Base-by-base conservation (phyloP, 1,284 basidiomycete species). In the Heterobasidion occidentale region DNA sequence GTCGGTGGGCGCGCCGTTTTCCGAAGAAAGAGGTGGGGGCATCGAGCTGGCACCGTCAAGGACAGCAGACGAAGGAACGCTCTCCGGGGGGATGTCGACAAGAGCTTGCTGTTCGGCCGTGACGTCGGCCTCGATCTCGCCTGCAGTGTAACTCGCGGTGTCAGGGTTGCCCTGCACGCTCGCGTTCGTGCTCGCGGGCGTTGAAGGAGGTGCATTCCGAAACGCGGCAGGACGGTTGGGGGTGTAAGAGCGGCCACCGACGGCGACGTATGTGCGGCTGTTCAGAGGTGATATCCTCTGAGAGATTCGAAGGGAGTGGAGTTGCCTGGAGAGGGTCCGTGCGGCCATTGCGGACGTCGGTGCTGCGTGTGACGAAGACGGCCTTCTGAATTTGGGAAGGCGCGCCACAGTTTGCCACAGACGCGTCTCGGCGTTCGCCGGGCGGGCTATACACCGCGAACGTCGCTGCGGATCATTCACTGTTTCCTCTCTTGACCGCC, bases 1-100 rank as follows among this genome's bases (percentile, higher is more conserved):
- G 69, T 97, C 92, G 2, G 75, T 86, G 46, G 55, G 15, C 15
- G 58, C 42, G 38, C 56, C 45, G 59, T 64, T 14, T 42, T 42
- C 38, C 11, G 12, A 11, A 42, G 38, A 27, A 27, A 27, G 12
- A 42, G 38, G 38, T n/a, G 52, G 34, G 36, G 50, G 55, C 36
- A 58, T 17, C 36, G 56, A 38, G 6, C 56, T 34, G 9, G 57
- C 38, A 6, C n/a, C 42, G 15, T 55, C 51, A 15, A 63, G 56
- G 2, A 54, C 56, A 17, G 65, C 59, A 9, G 67, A 65, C n/a
- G 67, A 68, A 9, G 65, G 66, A 4, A 65, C 58, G 58, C 61
- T 67, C 59, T 67, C 67, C 6, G 17, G 46, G 46, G 46, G 46
- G 19, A 15, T 45, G 17, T 27, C 34, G 17, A 14, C 9, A 20